Conservation (phyloP, 192 early-diverging fungal species). For the Coemansia sp. region DNA sequence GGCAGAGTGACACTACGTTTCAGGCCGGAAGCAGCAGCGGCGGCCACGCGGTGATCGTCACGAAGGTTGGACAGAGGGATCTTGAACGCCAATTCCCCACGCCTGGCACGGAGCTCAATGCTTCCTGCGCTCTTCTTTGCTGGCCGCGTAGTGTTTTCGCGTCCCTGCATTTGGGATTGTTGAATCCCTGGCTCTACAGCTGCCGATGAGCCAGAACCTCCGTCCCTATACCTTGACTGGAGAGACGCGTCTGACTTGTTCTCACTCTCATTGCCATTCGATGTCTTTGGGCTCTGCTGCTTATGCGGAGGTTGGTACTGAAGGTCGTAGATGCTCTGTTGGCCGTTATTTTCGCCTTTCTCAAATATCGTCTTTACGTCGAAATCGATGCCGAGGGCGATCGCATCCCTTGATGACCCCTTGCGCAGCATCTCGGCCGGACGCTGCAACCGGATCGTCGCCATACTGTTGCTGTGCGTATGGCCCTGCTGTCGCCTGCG, state of each 20-base stretch:
- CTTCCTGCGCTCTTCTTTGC: constrained; percentile 16
- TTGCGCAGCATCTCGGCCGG: constrained; percentile 49
- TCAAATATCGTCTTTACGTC: constrained; percentile 45
- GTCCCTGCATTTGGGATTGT: background rate
- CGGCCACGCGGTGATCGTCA: constrained; percentile 19
- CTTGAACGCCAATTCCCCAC: constrained; percentile 30
- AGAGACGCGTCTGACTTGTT: background rate
- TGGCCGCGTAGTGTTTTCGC: background rate
- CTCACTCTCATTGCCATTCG: background rate
- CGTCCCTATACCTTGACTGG: background rate
- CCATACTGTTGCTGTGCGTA: constrained; percentile 41
- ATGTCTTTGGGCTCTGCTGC: background rate
- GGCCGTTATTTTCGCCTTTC: background rate
- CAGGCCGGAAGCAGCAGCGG: constrained; percentile 8
- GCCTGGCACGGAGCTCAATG: constrained; percentile 31
- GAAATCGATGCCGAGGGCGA: constrained; percentile 52
- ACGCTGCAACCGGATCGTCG: constrained; percentile 55
- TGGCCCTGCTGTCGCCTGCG: constrained; percentile 24
- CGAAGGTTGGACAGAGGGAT: constrained; percentile 27
- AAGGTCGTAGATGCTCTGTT: constrained; percentile 2
- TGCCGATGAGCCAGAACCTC: background rate
- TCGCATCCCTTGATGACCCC: constrained; percentile 47
- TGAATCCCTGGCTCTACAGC: background rate
- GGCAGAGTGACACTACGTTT: constrained; percentile 53
- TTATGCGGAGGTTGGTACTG: background rate